Evolutionary conservation across 2,329 filamentous ascomycete genomes (phyloP).

Genomic region (Clarireedia monteithiana): DNA sequence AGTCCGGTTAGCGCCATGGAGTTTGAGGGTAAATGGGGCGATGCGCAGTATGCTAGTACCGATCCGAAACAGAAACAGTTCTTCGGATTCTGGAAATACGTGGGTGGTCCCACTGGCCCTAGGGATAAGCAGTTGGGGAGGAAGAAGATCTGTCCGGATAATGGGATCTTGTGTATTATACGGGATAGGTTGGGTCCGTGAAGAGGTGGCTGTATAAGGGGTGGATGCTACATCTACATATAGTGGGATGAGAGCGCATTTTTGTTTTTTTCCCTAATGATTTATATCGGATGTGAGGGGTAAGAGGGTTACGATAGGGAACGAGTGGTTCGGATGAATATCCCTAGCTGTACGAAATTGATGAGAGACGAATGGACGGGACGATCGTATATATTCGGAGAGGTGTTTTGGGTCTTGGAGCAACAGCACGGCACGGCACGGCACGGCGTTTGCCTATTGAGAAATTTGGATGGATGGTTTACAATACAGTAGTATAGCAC

Average conservation of each 20-base stretch:
- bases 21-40: slow-evolving; percentile 55
- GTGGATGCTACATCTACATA: background rate
- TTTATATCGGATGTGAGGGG: too few relatives aligned
- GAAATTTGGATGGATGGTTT: too few relatives aligned
- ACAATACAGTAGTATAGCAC: too few relatives aligned
- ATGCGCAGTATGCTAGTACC: slow-evolving; percentile 46
- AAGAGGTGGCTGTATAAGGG: background rate
- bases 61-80: slow-evolving; percentile 34
- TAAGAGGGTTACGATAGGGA: too few relatives aligned
- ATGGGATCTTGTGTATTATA: slow-evolving; percentile 25
- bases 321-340: too few relatives aligned
- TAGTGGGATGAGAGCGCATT: background rate
- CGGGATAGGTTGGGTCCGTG: slow-evolving; percentile 20
- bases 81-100: slow-evolving; percentile 42
- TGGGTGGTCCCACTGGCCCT: slow-evolving; percentile 53
- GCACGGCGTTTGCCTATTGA: too few relatives aligned
- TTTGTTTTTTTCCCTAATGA: too few relatives aligned
- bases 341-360: too few relatives aligned
- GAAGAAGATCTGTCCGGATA: slow-evolving; percentile 47
- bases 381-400: too few relatives aligned
- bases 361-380: too few relatives aligned
- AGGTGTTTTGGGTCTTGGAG: too few relatives aligned
- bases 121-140: slow-evolving; percentile 50
- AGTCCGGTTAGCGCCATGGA: slow-evolving; percentile 47
- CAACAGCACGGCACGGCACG: too few relatives aligned